These are phyloP conservation scores for Ilex asprella DNA, from an alignment of 257 asterid genomes.

Conservation along the genomic window DNA sequence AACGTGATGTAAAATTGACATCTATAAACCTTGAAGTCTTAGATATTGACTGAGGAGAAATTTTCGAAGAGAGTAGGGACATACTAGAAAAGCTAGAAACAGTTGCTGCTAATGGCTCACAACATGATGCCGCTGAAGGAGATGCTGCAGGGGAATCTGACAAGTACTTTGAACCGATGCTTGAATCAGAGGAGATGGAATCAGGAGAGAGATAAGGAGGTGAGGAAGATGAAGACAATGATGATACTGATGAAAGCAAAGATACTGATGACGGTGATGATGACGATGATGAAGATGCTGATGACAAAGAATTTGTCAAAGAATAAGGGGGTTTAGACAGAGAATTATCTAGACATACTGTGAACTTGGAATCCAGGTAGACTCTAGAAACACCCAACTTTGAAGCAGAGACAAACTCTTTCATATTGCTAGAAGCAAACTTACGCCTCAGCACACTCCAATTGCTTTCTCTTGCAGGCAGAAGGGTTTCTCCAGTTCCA, in stretches of 20 bases:
- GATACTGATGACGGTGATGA: constrained; percentile 22
- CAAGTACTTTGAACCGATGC: constrained; percentile 26
- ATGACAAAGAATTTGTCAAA: constrained; percentile 16
- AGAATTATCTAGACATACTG: constrained; percentile 9
- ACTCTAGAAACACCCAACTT: constrained; percentile 27
- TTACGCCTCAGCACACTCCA: constrained; percentile 38
- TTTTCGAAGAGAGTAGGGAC: constrained; percentile 28
- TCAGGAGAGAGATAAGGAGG: constrained; percentile 44
- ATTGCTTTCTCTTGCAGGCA: constrained; percentile 39
- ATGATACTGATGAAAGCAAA: constrained; percentile 9
- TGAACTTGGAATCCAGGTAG: constrained; percentile 31
- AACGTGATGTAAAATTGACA: constrained; percentile 34
- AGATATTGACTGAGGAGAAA: constrained; percentile 39
- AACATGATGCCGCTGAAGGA: constrained; percentile 25
- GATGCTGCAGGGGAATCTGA: constrained; percentile 39
- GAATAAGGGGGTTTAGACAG: constrained; percentile 13
- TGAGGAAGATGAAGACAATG: constrained; percentile 28
- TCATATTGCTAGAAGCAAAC: constrained; percentile 33
- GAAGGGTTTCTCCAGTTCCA: constrained; percentile 32
- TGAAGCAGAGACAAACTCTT: constrained; percentile 30
- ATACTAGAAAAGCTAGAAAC: constrained; percentile 21
- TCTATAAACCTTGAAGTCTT: constrained; percentile 41
- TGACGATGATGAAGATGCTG: constrained; percentile 20
- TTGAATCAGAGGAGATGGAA: constrained; percentile 37
- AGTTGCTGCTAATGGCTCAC: constrained; percentile 25